A percentile compares a stretch with the other conserved stretches of the same genome.
These are phyloP conservation scores for Houttuynia cordata DNA, from an alignment of 164 flowering plant species.

Conservation along the genomic window DNA sequence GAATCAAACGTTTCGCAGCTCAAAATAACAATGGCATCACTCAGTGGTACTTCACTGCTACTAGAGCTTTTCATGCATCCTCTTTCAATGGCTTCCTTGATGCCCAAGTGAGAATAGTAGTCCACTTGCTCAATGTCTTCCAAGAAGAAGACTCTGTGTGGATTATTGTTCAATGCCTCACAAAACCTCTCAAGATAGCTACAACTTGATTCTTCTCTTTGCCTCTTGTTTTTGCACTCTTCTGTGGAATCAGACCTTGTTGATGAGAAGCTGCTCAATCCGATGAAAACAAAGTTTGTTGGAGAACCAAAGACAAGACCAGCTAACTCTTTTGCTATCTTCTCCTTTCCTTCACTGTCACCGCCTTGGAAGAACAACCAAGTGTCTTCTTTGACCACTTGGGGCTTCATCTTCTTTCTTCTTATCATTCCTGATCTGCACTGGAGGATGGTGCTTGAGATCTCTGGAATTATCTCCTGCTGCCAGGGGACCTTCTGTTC, in stretches of 20 bases:
- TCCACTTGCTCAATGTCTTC: conserved; percentile 79
- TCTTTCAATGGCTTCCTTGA: conserved; percentile 62
- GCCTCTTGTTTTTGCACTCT: conserved; percentile 44
- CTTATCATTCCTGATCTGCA: conserved; percentile 66
- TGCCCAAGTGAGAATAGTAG: conserved; percentile 48
- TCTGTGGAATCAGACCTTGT: conserved; percentile 51
- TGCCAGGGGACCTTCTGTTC: conserved; percentile 82
- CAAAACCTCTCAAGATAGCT: conserved; percentile 57
- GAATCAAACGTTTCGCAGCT: conserved; percentile 71
- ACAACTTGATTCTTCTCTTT: conserved; percentile 59
- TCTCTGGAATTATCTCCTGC: conserved; percentile 52
- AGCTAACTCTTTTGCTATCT: conserved; percentile 65
- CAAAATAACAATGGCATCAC: conserved; percentile 71
- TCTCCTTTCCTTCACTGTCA: conserved; percentile 58
- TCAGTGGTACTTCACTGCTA: conserved; percentile 42
- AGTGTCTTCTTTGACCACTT: conserved; percentile 59
- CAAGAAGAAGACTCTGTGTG: conserved; percentile 66
- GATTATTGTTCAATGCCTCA: conserved; percentile 39
- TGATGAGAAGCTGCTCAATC: conserved; percentile 55
- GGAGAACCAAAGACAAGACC: conserved; percentile 60
- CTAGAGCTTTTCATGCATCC: conserved; percentile 34
- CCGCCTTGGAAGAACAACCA: conserved; percentile 81
- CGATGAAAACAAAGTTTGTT: conserved; percentile 35
- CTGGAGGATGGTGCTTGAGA: conserved; percentile 49
- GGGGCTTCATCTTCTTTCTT: conserved; percentile 26